Conservation (phyloP, 179 eudicot species). For the Vitellaria paradoxa region DNA sequence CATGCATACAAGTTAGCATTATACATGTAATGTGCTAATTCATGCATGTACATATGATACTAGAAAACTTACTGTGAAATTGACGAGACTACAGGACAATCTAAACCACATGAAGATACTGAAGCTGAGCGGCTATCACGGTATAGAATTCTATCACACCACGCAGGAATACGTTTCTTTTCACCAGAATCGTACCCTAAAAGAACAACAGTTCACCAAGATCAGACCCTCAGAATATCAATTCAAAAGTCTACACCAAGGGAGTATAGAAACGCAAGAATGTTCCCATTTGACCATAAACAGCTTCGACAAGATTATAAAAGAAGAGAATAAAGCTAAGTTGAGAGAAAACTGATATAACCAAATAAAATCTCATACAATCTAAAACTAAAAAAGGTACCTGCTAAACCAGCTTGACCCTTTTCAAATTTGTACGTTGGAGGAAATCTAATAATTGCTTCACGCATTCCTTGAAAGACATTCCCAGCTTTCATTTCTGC, state of each 20-base stretch:
- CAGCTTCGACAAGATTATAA: not conserved
- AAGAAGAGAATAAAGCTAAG: not conserved
- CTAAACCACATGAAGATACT: slow-evolving; percentile 73
- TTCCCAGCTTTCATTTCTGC: slow-evolving; percentile 92
- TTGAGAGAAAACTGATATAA: not conserved
- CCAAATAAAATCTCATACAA: not conserved
- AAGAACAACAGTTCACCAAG: slow-evolving; percentile 7
- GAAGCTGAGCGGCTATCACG: slow-evolving; percentile 88
- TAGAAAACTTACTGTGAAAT: slow-evolving; percentile 58
- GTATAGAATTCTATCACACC: slow-evolving; percentile 95
- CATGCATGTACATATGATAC: not conserved
- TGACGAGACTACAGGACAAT: slow-evolving; percentile 90
- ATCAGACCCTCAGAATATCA: not conserved
- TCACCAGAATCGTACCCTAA: slow-evolving; percentile 97
- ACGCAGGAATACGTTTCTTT: slow-evolving; percentile 96
- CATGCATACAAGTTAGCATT: not conserved
- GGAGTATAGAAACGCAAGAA: not conserved
- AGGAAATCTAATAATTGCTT: slow-evolving; percentile 79
- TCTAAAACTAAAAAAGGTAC: slow-evolving; percentile 25
- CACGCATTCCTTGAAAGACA: slow-evolving; percentile 99
- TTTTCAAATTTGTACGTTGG: slow-evolving; percentile 96
- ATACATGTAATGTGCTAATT: not conserved
- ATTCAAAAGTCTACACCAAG: not conserved
- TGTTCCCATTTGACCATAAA: not conserved
- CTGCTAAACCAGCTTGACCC: slow-evolving; percentile 91